These are phyloP conservation scores for Huiozyma naganishii DNA, from an alignment of 805 yeast species.

Conservation along the genomic window DNA sequence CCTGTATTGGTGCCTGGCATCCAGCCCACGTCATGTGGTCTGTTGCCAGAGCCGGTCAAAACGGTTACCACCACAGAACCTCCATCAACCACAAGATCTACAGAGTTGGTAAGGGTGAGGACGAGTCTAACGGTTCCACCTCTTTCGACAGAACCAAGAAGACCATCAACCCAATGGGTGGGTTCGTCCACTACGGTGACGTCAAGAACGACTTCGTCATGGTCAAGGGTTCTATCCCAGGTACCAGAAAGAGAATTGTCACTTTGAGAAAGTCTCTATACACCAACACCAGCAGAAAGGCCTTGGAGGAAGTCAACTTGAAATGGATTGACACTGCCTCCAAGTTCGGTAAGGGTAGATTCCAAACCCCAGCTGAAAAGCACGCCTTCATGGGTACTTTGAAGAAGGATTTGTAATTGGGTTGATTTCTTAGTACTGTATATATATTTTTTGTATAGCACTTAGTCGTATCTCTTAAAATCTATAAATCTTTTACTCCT, in stretches of 20 bases:
- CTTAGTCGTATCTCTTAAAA: neutral
- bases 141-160: slow-evolving; percentile 99
- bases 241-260: slow-evolving; percentile 98
- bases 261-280: slow-evolving; percentile 97
- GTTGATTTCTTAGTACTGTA: slow-evolving; percentile 1
- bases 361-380: slow-evolving; percentile 99
- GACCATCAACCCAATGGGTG: slow-evolving; percentile 99
- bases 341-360: slow-evolving; percentile 99
- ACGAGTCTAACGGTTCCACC: slow-evolving; percentile 91
- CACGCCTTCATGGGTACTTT: slow-evolving; percentile 98
- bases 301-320: slow-evolving; percentile 89
- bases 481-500: neutral
- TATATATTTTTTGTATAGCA: slow-evolving; percentile 1
- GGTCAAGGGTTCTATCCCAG: slow-evolving; percentile 99
- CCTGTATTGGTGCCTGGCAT: slow-evolving; percentile 99
- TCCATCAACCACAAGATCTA: slow-evolving; percentile 99
- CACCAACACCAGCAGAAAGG: slow-evolving; percentile 96
- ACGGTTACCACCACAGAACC: slow-evolving; percentile 99
- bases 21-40: slow-evolving; percentile 99
- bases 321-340: slow-evolving; percentile 99
- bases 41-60: slow-evolving; percentile 99
- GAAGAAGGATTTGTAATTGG: slow-evolving; percentile 80
- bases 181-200: slow-evolving; percentile 98
- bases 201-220: slow-evolving; percentile 96
- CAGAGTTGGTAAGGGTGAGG: slow-evolving; percentile 97